phyloP scores from a whole-genome alignment of 2,329 filamentous ascomycete genomes.

The Penicillium sp. region DNA sequence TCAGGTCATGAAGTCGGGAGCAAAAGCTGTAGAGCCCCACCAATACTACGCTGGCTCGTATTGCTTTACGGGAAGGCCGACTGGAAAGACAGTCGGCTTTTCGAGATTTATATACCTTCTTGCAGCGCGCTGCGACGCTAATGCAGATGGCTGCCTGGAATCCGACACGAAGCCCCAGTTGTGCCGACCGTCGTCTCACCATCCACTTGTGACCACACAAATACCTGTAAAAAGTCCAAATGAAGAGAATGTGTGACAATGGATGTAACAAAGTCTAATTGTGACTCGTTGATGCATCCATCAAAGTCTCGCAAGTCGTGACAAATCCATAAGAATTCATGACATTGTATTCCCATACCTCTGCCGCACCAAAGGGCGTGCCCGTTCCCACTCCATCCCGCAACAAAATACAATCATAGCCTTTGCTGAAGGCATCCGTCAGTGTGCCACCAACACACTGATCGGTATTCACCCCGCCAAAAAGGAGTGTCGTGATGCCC shows the following conservation, averaged over 20 bases:
- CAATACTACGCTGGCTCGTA: not conserved
- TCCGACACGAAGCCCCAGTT: no score
- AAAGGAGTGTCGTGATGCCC: constrained; percentile 54
- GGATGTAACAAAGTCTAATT: not conserved
- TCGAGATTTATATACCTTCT: no score
- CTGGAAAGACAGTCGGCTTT: no score
- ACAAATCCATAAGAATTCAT: constrained; percentile 5
- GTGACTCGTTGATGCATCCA: not conserved
- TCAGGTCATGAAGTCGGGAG: not conserved
- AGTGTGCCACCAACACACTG: constrained; percentile 62
- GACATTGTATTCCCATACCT: constrained; percentile 26
- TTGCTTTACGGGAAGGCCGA: no score
- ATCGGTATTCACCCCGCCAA: constrained; percentile 63
- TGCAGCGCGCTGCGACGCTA: no score
- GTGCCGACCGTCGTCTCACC: no score
- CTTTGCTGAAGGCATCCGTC: constrained; percentile 57
- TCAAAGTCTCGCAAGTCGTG: constrained; percentile 1
- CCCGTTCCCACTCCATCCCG: constrained; percentile 59
- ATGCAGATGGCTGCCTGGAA: no score
- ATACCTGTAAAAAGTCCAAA: no score
- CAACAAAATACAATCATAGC: constrained; percentile 59
- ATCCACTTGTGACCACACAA: no score
- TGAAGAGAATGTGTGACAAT: no score
- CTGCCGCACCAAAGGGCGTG: constrained; percentile 43
- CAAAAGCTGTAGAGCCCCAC: not conserved